These are phyloP conservation scores for Penicillium pancosmium DNA, from an alignment of 495 filamentous ascomycete species.

Conservation along the genomic window DNA sequence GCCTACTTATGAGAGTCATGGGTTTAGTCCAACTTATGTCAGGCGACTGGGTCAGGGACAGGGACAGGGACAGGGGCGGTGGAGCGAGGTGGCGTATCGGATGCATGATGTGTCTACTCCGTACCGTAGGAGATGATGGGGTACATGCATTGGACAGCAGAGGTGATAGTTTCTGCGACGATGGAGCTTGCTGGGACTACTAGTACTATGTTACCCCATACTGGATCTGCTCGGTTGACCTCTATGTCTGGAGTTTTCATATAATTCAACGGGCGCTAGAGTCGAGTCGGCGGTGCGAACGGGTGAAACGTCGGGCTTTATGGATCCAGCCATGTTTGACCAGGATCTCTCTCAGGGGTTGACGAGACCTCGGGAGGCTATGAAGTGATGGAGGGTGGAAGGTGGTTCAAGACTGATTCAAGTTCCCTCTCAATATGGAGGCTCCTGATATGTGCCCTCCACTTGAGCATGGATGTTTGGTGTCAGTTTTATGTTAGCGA, in stretches of 20 bases:
- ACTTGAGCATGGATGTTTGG: no score
- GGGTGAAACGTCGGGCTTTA: not conserved
- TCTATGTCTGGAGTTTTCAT: no score
- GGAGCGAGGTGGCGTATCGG: constrained; percentile 11
- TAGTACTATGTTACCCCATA: no score
- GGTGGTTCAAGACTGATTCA: no score
- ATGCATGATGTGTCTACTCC: constrained; percentile 8
- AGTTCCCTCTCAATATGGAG: no score
- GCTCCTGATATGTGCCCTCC: no score
- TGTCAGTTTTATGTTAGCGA: not conserved
- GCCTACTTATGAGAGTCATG: constrained; percentile 24
- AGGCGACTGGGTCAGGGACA: constrained; percentile 11
- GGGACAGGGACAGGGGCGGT: constrained; percentile 6
- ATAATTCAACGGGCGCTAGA: not conserved
- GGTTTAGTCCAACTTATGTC: constrained; percentile 14
- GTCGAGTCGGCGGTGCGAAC: not conserved
- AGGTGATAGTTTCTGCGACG: no score
- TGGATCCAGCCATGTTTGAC: constrained; percentile 1
- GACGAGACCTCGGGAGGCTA: not conserved
- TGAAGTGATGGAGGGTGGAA: no score
- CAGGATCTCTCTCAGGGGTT: not conserved
- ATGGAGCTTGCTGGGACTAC: no score
- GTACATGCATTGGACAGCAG: no score
- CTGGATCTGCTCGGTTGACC: no score
- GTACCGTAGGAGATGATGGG: not conserved